Conservation (phyloP, 2,329 filamentous ascomycete genomes). For the Xylogone sp. region DNA sequence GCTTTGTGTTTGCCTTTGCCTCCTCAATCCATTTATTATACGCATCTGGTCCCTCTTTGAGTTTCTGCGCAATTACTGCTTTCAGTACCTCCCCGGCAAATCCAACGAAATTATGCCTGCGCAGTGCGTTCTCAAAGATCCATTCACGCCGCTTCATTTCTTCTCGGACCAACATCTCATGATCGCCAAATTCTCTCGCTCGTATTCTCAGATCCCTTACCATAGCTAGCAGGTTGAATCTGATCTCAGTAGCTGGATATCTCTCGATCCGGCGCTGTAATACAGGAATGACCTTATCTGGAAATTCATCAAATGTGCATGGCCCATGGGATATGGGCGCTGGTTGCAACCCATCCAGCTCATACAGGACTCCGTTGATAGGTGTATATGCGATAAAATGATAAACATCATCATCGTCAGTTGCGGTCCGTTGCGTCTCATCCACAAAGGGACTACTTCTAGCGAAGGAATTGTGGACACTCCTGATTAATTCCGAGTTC, state of each 20-base stretch:
- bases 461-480: slow-evolving; percentile 71
- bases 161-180: slow-evolving; percentile 73
- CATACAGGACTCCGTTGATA: slow-evolving; percentile 77
- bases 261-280: slow-evolving; percentile 77
- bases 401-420: slow-evolving; percentile 84
- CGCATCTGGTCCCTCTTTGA: slow-evolving; percentile 59
- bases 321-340: slow-evolving; percentile 85
- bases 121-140: slow-evolving; percentile 91
- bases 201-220: slow-evolving; percentile 75
- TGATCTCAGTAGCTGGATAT: slow-evolving; percentile 83
- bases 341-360: slow-evolving; percentile 91
- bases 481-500: slow-evolving; percentile 58
- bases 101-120: slow-evolving; percentile 93
- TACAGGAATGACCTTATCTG: slow-evolving; percentile 79
- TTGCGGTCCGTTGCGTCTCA: slow-evolving; percentile 72
- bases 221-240: slow-evolving; percentile 94
- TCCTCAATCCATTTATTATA: slow-evolving; percentile 74
- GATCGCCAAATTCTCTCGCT: slow-evolving; percentile 78
- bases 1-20: slow-evolving; percentile 54
- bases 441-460: slow-evolving; percentile 82
- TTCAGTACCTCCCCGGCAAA: slow-evolving; percentile 90
- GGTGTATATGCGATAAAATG: slow-evolving; percentile 96
- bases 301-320: slow-evolving; percentile 69
- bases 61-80: slow-evolving; percentile 73
- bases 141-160: slow-evolving; percentile 80